phyloP scores from a whole-genome alignment of 495 filamentous ascomycete species.

The Neurospora sp. region DNA sequence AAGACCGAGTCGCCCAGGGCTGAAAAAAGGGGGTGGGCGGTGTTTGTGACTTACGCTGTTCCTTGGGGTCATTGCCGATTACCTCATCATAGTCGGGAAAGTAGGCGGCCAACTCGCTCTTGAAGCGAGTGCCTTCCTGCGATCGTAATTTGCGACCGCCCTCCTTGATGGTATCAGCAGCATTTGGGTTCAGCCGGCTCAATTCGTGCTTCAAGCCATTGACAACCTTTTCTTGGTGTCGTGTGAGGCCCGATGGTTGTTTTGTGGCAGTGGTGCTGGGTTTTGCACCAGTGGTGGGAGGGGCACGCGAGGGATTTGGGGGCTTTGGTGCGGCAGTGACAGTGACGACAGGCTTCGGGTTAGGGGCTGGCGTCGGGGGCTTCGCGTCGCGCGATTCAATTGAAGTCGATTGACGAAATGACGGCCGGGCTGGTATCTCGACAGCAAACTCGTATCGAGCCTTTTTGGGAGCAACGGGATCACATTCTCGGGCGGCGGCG shows the following conservation, averaged over 20 bases:
- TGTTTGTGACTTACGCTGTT: slow-evolving; percentile 51
- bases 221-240: slow-evolving; percentile 36
- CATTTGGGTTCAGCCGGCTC: slow-evolving; percentile 32
- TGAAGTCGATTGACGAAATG: slow-evolving; percentile 16
- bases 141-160: slow-evolving; percentile 44
- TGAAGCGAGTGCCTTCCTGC: slow-evolving; percentile 51
- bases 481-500: slow-evolving; percentile 4
- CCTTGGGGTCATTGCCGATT: slow-evolving; percentile 67
- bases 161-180: slow-evolving; percentile 30
- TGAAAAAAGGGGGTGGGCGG: slow-evolving; percentile 1
- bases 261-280: slow-evolving; percentile 7
- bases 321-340: slow-evolving; percentile 16
- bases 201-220: slow-evolving; percentile 46
- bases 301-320: slow-evolving; percentile 11
- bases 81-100: slow-evolving; percentile 88
- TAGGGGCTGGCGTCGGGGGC: slow-evolving; percentile 11
- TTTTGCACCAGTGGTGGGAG: slow-evolving; percentile 4
- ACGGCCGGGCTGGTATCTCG: slow-evolving; percentile 26
- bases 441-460: slow-evolving; percentile 23
- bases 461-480: slow-evolving; percentile 11
- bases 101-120: slow-evolving; percentile 79
- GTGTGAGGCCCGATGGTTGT: slow-evolving; percentile 20
- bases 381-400: slow-evolving; percentile 22
- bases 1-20: background rate
- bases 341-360: slow-evolving; percentile 23